phyloP scores from a whole-genome alignment of 2,329 filamentous ascomycete genomes.

The Botrytis hyacinthi region DNA sequence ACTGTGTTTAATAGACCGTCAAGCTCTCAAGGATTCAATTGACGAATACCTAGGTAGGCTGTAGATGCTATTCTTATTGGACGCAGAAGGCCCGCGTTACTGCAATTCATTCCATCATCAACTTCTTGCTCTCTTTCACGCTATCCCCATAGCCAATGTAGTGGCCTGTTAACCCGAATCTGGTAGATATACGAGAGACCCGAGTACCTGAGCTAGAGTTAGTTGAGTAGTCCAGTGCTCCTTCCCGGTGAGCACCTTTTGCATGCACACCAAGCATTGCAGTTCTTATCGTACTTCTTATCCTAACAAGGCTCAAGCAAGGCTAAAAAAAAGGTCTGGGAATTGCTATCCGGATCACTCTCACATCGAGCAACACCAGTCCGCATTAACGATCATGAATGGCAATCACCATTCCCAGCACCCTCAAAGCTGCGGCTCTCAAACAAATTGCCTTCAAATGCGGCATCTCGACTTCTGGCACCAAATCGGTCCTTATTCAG shows the following conservation, averaged over 20 bases:
- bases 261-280: neutral
- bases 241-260: neutral
- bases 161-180: neutral
- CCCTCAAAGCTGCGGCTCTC: conserved; percentile 53
- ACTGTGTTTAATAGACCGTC: neutral
- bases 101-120: neutral
- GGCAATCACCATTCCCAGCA: conserved; percentile 34
- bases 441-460: conserved; percentile 59
- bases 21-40: neutral
- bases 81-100: neutral
- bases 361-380: neutral
- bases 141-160: neutral
- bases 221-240: neutral
- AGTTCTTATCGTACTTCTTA: neutral
- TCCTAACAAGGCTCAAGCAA: neutral
- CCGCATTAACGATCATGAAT: conserved; percentile 31
- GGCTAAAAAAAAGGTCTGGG: neutral
- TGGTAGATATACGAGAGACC: neutral
- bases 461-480: conserved; percentile 58
- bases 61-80: neutral
- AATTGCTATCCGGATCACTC: neutral
- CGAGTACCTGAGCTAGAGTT: neutral
- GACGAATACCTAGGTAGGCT: neutral
- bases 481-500: conserved; percentile 54
- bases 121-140: neutral